A percentile compares a stretch with the other conserved stretches of the same genome.
Evolutionary conservation across 768 basidiomycete species (phyloP).

Genomic region (Pleurotus tuber-regium): DNA sequence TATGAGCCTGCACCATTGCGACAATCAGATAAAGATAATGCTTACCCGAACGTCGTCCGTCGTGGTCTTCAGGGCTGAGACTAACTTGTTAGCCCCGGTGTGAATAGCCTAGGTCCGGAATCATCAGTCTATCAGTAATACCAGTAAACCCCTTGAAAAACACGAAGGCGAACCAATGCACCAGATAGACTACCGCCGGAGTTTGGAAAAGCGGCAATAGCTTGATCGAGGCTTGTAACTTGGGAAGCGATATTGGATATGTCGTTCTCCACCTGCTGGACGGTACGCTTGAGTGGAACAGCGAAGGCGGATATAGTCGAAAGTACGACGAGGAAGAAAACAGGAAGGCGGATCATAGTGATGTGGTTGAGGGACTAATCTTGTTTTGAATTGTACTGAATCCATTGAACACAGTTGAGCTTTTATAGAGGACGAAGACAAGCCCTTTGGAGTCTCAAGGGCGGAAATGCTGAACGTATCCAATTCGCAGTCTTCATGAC

Average conservation of each 20-base stretch:
- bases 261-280: constrained; percentile 25
- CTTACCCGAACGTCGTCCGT: constrained; percentile 26
- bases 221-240: constrained; percentile 23
- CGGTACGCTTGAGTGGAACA: constrained; percentile 17
- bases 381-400: too few relatives aligned
- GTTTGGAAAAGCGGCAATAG: constrained; percentile 25
- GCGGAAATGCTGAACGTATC: too few relatives aligned
- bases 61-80: constrained; percentile 18
- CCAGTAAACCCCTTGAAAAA: not conserved
- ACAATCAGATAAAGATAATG: too few relatives aligned
- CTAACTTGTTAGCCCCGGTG: constrained; percentile 19
- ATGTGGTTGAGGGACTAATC: too few relatives aligned
- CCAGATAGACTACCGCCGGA: constrained; percentile 22
- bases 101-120: constrained; percentile 34
- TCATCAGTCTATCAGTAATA: not conserved
- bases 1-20: too few relatives aligned
- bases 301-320: constrained; percentile 11
- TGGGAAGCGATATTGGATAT: constrained; percentile 21
- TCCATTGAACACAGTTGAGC: too few relatives aligned
- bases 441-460: too few relatives aligned
- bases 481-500: too few relatives aligned
- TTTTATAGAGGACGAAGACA: too few relatives aligned
- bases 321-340: constrained; percentile 10
- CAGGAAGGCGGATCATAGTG: not conserved
- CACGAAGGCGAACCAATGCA: constrained; percentile 19